Evolutionary conservation across 2,329 filamentous ascomycete species (phyloP).

Genomic region (Colletotrichum sublineola): DNA sequence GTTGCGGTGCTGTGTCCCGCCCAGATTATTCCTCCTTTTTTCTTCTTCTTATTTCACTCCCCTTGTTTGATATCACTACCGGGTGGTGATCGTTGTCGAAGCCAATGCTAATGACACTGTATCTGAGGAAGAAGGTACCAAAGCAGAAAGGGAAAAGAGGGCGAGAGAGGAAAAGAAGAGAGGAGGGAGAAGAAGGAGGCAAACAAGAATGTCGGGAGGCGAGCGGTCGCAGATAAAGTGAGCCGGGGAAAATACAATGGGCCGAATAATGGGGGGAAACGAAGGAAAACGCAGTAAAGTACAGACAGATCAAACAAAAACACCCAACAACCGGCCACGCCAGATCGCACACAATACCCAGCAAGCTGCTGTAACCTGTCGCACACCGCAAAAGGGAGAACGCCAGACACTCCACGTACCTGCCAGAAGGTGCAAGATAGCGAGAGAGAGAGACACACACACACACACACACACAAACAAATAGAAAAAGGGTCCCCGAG

Average conservation of each 20-base stretch:
- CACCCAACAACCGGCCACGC: neutral
- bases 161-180: neutral
- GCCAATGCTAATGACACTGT: neutral
- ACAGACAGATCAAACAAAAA: neutral
- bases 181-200: neutral
- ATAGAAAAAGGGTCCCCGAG: neutral
- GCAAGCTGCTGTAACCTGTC: neutral
- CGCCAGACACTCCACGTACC: neutral
- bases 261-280: neutral
- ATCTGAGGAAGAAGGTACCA: neutral
- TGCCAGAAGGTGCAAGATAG: neutral
- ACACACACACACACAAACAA: too few relatives aligned
- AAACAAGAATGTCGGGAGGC: constrained; percentile 15
- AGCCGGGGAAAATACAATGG: neutral
- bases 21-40: neutral
- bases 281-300: neutral
- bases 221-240: constrained; percentile 14
- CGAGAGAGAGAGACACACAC: too few relatives aligned
- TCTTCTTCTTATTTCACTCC: neutral
- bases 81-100: neutral
- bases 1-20: neutral
- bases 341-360: neutral
- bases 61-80: neutral
- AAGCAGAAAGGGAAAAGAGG: neutral
- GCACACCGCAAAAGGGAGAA: constrained; percentile 6